Conservation (phyloP, 306 rosid species). For the Carpinus fangiana region DNA sequence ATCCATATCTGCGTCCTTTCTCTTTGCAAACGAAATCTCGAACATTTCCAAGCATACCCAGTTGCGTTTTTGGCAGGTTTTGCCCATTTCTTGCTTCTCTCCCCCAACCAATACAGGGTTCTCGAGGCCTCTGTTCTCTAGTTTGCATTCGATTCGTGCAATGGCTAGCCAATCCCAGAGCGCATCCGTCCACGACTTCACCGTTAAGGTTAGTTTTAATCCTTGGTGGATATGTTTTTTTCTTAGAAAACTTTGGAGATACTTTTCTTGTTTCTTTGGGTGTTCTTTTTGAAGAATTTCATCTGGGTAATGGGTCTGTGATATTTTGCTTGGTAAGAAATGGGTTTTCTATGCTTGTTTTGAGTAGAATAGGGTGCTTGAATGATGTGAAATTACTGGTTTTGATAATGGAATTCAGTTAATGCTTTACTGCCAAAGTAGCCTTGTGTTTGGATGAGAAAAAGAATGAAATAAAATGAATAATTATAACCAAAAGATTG, state of each 20-base stretch:
- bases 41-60: constrained; percentile 15
- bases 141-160: constrained; percentile 35
- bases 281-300: not conserved
- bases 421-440: not conserved
- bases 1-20: constrained; percentile 26
- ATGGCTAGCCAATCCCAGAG: constrained; percentile 63
- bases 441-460: not conserved
- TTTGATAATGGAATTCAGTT: not conserved
- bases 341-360: not conserved
- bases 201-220: constrained; percentile 47
- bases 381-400: not conserved
- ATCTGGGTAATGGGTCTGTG: not conserved
- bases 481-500: not conserved
- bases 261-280: not conserved
- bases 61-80: constrained; percentile 6
- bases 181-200: constrained; percentile 62
- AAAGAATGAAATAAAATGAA: not conserved
- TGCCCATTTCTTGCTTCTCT: constrained; percentile 7
- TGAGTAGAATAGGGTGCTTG: not conserved
- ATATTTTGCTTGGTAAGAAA: not conserved
- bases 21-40: constrained; percentile 2
- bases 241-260: not conserved
- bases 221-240: not conserved
- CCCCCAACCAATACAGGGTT: constrained; percentile 11
- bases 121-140: constrained; percentile 9